Evolutionary conservation across 148 eudicot genomes (phyloP).

Genomic region (Cornus florida): DNA sequence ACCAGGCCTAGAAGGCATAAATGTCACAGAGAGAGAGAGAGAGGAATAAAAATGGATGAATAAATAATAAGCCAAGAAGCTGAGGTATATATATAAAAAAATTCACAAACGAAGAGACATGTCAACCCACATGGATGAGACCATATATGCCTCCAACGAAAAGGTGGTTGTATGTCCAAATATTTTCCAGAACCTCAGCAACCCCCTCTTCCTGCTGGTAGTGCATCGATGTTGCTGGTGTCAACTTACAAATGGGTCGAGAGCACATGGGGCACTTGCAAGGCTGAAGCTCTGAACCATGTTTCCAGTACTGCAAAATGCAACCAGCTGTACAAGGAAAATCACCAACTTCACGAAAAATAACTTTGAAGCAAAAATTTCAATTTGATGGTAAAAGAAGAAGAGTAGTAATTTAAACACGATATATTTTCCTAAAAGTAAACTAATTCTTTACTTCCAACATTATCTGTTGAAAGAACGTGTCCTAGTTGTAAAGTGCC

Average conservation of each 20-base stretch:
- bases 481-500: neutral
- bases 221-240: conserved; percentile 36
- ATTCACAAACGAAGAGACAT: neutral
- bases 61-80: too few relatives aligned
- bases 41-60: neutral
- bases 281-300: conserved; percentile 35
- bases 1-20: neutral
- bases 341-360: neutral
- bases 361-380: neutral
- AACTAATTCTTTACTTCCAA: neutral
- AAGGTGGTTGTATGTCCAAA: conserved; percentile 30
- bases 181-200: conserved; percentile 24
- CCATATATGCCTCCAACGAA: conserved; percentile 41
- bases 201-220: conserved; percentile 16
- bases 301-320: conserved; percentile 49
- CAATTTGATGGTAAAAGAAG: neutral
- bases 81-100: neutral
- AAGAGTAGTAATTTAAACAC: neutral
- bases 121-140: conserved; percentile 30
- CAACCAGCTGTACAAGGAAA: conserved; percentile 31
- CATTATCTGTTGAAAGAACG: neutral
- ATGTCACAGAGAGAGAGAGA: neutral
- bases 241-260: conserved; percentile 29
- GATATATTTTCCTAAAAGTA: neutral
- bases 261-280: conserved; percentile 55